Evolutionary conservation across 495 filamentous ascomycete genomes (phyloP).

Genomic region (Chlorociboria aeruginascens): DNA sequence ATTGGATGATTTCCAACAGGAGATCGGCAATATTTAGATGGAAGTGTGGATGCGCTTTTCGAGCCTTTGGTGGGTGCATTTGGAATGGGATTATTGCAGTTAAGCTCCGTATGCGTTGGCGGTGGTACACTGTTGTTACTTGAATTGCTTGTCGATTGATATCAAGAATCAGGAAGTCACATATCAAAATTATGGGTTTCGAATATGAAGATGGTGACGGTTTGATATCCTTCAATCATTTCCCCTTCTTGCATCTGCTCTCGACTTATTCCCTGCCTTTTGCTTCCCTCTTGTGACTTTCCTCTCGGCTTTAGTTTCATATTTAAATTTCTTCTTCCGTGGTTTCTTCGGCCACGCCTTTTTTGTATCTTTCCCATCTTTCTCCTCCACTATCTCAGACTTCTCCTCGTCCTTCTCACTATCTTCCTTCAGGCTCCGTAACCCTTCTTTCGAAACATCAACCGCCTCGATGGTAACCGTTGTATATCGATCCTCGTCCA

Average conservation of each 20-base stretch:
- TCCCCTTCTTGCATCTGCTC: constrained; percentile 21
- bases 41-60: background rate
- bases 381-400: constrained; percentile 18
- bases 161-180: constrained; percentile 5
- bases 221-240: constrained; percentile 9
- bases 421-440: constrained; percentile 38
- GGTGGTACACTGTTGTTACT: background rate
- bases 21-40: constrained; percentile 77
- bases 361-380: constrained; percentile 26
- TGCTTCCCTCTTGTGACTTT: constrained; percentile 55
- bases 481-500: constrained; percentile 91
- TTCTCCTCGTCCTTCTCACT: constrained; percentile 35
- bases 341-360: constrained; percentile 51
- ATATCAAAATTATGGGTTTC: background rate
- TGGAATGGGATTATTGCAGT: constrained; percentile 1
- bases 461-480: constrained; percentile 92
- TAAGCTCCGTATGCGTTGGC: constrained; percentile 8
- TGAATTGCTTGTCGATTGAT: constrained; percentile 3
- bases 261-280: constrained; percentile 41
- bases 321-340: constrained; percentile 85
- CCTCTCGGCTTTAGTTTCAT: constrained; percentile 72
- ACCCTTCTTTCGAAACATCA: constrained; percentile 59
- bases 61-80: background rate
- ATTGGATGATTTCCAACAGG: constrained; percentile 72
- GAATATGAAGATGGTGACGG: background rate